A percentile compares a stretch with the other conserved stretches of the same genome.
These are phyloP conservation scores for Fomitopsis betulina DNA, from an alignment of 1,284 basidiomycete genomes.

Conservation along the genomic window DNA sequence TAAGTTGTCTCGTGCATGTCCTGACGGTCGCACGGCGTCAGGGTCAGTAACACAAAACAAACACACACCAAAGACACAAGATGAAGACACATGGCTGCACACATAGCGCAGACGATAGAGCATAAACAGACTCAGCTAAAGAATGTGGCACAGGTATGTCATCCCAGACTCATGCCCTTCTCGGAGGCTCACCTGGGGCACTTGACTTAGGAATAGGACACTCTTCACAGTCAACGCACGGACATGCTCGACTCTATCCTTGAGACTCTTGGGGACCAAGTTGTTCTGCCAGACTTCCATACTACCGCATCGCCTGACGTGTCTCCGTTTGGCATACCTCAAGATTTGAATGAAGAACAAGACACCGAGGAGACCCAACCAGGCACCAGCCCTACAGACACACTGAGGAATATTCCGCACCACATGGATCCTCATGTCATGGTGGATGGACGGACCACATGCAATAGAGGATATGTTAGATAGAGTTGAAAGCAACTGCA, in stretches of 20 bases:
- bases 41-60: no score
- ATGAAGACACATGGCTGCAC: conserved; percentile 64
- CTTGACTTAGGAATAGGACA: conserved; percentile 62
- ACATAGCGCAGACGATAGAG: conserved; percentile 68
- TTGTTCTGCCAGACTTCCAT: conserved; percentile 74
- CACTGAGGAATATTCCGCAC: conserved; percentile 21
- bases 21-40: no score
- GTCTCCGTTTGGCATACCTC: conserved; percentile 72
- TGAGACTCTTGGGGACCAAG: conserved; percentile 63
- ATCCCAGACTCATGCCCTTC: not conserved
- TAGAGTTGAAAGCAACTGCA: conserved; percentile 62
- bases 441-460: conserved; percentile 39
- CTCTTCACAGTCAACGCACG: conserved; percentile 49
- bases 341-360: conserved; percentile 43
- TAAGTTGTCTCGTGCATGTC: no score
- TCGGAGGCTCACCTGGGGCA: not conserved
- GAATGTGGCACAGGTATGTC: conserved; percentile 55
- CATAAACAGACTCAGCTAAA: conserved; percentile 57
- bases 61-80: no score
- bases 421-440: conserved; percentile 18
- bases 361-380: conserved; percentile 20
- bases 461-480: conserved; percentile 73
- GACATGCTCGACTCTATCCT: conserved; percentile 62
- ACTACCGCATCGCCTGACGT: conserved; percentile 53
- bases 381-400: conserved; percentile 28